A percentile compares a stretch with the other conserved stretches of the same genome.
These are phyloP conservation scores for Candida odintsovae DNA, from an alignment of 805 yeast species.

Conservation along the genomic window DNA sequence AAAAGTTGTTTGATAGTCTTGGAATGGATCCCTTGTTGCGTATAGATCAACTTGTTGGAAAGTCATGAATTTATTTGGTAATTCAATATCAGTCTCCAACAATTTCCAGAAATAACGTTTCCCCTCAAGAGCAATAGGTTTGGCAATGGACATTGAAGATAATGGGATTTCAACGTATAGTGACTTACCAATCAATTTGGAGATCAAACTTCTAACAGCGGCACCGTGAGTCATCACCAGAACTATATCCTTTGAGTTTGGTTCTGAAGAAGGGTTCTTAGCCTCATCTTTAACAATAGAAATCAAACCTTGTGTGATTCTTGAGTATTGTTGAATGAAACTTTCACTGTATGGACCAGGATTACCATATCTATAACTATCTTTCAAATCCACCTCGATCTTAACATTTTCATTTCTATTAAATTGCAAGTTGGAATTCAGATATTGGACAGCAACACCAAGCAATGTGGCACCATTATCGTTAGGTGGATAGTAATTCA, in stretches of 20 bases:
- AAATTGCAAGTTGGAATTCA: conserved; percentile 23
- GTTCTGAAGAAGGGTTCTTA: conserved; percentile 17
- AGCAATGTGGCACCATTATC: conserved; percentile 38
- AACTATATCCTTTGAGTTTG: conserved; percentile 27
- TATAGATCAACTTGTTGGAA: conserved; percentile 15
- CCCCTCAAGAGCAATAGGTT: conserved; percentile 10
- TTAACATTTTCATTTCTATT: conserved; percentile 16
- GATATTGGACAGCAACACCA: conserved; percentile 32
- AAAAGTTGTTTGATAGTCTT: conserved; percentile 22
- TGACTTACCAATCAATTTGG: conserved; percentile 31
- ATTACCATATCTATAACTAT: conserved; percentile 31
- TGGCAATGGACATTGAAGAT: conserved; percentile 22
- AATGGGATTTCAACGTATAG: conserved; percentile 37
- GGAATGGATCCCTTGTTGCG: conserved; percentile 19
- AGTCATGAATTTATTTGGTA: conserved; percentile 4
- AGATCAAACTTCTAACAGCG: conserved; percentile 33
- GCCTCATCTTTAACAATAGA: conserved; percentile 28
- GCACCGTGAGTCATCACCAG: conserved; percentile 40
- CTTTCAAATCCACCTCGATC: conserved; percentile 28
- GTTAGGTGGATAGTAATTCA: conserved; percentile 37
- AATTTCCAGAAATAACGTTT: conserved; percentile 18
- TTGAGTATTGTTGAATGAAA: conserved; percentile 28
- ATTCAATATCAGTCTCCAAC: conserved; percentile 22
- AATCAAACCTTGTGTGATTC: conserved; percentile 31
- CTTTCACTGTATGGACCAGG: conserved; percentile 41